Conservation (phyloP, 768 basidiomycete genomes). For the Psilocybe azurescens region DNA sequence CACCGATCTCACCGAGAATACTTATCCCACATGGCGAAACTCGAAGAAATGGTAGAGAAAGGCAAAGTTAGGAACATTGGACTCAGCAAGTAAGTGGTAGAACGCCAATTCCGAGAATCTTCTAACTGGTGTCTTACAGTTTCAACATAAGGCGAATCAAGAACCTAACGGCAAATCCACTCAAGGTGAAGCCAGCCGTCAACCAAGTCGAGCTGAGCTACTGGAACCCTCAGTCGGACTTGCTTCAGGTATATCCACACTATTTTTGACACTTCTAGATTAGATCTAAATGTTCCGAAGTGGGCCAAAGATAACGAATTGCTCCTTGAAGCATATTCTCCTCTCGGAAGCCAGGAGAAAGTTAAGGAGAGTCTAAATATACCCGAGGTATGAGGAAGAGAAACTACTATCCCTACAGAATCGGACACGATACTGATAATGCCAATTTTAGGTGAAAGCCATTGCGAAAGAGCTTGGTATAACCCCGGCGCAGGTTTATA, state of each 20-base stretch:
- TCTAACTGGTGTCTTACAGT: constrained; percentile 32
- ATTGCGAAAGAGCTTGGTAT: constrained; percentile 69
- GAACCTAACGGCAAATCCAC: constrained; percentile 65
- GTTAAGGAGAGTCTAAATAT: constrained; percentile 63
- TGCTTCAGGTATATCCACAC: constrained; percentile 45
- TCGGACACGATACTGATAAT: neutral
- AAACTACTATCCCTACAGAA: neutral
- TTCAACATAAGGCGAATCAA: constrained; percentile 45
- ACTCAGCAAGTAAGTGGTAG: constrained; percentile 68
- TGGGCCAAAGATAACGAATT: constrained; percentile 72
- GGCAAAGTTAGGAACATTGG: constrained; percentile 84
- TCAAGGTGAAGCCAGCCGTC: constrained; percentile 67
- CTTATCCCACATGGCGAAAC: constrained; percentile 81
- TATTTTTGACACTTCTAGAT: neutral
- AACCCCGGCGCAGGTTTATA: constrained; percentile 76
- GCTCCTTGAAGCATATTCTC: constrained; percentile 79
- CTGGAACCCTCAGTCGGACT: constrained; percentile 78
- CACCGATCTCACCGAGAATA: constrained; percentile 69
- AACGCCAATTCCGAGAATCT: too few species aligned
- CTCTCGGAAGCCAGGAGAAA: constrained; percentile 65
- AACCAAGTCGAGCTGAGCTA: constrained; percentile 84
- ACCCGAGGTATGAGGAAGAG: constrained; percentile 50
- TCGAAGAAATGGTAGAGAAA: constrained; percentile 78
- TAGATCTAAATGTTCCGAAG: constrained; percentile 24
- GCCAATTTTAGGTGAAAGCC: constrained; percentile 45